Percentiles rank a stretch among this genome's conserved stretches.
Evolutionary conservation across 1,139 yeast species (phyloP).

Genomic region (Lodderomyces elongisporus): DNA sequence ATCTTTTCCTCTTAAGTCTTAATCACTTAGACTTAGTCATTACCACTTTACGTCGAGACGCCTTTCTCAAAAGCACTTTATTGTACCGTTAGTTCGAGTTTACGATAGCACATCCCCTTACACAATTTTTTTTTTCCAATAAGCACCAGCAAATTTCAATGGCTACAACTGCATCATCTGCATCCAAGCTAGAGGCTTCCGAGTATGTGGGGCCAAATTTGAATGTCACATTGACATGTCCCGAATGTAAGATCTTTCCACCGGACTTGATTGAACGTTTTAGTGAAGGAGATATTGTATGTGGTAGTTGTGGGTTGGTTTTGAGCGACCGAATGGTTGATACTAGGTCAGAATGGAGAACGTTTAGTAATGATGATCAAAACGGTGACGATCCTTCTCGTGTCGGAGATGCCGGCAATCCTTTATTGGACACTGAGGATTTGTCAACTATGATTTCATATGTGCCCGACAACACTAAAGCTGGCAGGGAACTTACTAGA

Average conservation of each 20-base stretch:
- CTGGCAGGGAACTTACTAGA: slow-evolving; percentile 82
- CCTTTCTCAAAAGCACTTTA: no score
- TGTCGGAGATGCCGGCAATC: slow-evolving; percentile 99
- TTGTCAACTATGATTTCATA: slow-evolving; percentile 89
- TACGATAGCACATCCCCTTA: slow-evolving; percentile 10
- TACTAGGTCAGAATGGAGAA: slow-evolving; percentile 97
- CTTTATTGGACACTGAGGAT: slow-evolving; percentile 85
- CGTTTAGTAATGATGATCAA: slow-evolving; percentile 94
- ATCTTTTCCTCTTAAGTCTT: no score
- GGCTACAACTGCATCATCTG: slow-evolving; percentile 8
- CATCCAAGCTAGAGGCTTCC: slow-evolving; percentile 9
- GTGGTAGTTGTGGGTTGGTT: slow-evolving; percentile 94
- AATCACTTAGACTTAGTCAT: no score
- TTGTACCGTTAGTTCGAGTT: slow-evolving; percentile 15
- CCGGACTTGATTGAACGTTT: slow-evolving; percentile 94
- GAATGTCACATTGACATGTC: slow-evolving; percentile 87
- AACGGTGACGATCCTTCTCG: slow-evolving; percentile 98
- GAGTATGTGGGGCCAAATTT: slow-evolving; percentile 62
- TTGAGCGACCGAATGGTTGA: slow-evolving; percentile 90
- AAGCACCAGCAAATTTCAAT: slow-evolving; percentile 3
- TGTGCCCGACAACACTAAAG: slow-evolving; percentile 69
- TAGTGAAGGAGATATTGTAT: slow-evolving; percentile 95
- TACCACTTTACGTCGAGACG: no score
- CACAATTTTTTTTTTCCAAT: no score
- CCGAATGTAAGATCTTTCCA: slow-evolving; percentile 93